A percentile compares a stretch with the other conserved stretches of the same genome.
phyloP scores from a whole-genome alignment of 129 eudicot genomes.

The Mikania micrantha region DNA sequence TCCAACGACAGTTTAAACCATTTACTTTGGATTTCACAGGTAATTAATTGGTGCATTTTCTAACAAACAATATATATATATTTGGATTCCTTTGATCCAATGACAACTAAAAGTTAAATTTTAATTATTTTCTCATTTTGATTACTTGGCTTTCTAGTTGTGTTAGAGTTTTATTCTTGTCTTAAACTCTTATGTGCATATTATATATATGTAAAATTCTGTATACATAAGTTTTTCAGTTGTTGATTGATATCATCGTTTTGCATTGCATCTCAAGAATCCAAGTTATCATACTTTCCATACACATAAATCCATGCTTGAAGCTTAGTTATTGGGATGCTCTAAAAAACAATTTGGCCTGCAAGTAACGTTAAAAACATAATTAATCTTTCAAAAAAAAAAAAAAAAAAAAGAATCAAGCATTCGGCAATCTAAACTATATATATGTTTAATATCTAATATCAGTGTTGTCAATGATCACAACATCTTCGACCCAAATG shows the following conservation, averaged over 20 bases:
- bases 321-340: conserved; percentile 24
- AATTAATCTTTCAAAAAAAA: neutral
- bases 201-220: too few species aligned
- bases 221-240: too few species aligned
- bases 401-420: conserved; percentile 8
- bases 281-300: conserved; percentile 16
- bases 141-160: too few species aligned
- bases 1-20: too few species aligned
- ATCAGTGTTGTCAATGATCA: conserved; percentile 5
- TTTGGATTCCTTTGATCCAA: too few species aligned
- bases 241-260: neutral
- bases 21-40: too few species aligned
- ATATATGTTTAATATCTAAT: neutral
- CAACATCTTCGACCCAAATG: conserved; percentile 18
- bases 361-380: neutral
- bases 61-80: too few species aligned
- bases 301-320: conserved; percentile 21
- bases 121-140: too few species aligned
- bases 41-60: too few species aligned
- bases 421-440: conserved; percentile 13
- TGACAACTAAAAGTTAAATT: too few species aligned
- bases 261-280: conserved; percentile 24
- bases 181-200: too few species aligned
- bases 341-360: conserved; percentile 9
- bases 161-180: too few species aligned